Base-by-base conservation (phyloP, 176 grass and related monocot species). In the Bonia amplexicaulis region DNA sequence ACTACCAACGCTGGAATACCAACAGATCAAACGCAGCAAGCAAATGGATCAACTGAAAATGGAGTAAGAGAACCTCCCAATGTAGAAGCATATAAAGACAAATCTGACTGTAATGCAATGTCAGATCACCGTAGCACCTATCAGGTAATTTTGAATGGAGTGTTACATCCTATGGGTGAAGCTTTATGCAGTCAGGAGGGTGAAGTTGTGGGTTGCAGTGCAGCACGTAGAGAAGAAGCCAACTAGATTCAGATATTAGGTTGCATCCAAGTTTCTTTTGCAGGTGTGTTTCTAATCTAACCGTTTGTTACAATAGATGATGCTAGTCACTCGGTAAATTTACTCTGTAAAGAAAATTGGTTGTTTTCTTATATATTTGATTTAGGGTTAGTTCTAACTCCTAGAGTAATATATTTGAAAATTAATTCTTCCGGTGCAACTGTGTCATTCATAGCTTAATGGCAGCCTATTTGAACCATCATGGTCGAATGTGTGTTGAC, bases 211-310 rank as follows among this genome's bases (percentile, higher is more conserved):
- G 23, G 13, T 87, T 45, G 16, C 64, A 87, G 52, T 46, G 58
- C 35, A 45, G 82, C 74, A 85, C 54, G 71, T 89, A 82, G 40
- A 79, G 58, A 80, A 84, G 69, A 77, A 61, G 74, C 58, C 71
- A 90, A 80, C 26, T 92, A 92, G 76, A 79, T 82, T 74, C 72
- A 51, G 66, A 84, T 31, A 78, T 40, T 80, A 89, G 68, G 73
- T 71, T 66, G 73, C 72, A 80, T 85, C 73, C 60, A 40, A 82
- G 91, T 84, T 94, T 85, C 81, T 70, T 92, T 85, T 87, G 67
- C 76, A 89, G 87, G 92, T 92, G 31, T 84, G 79, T 94, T 80
- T 89, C 25, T 80, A 74, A 63, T 52, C 25, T 19, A 65, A 52
- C 35, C 14, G 26, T 25, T 81, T 66, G 6, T 15, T 69, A 45